phyloP scores from a whole-genome alignment of 169 alveolate genomes.

The Blepharisma undulans region DNA sequence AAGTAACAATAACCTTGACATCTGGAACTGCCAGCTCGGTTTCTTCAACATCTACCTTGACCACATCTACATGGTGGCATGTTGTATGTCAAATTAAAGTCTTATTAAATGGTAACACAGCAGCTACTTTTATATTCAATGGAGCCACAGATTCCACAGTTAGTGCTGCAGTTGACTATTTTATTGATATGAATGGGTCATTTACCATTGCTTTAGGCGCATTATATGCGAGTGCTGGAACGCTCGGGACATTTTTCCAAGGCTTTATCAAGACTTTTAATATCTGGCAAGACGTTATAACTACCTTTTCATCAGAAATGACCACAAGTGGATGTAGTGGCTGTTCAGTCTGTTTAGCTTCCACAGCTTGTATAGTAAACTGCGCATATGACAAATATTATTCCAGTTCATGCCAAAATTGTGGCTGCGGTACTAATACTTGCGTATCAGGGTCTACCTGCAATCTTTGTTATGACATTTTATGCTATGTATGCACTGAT shows the following conservation, averaged over 20 bases:
- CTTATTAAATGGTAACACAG: not conserved
- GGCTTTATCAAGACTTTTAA: not conserved
- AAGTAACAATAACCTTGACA: not conserved
- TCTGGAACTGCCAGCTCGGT: not conserved
- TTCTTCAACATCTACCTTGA: not conserved
- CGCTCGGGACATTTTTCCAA: not conserved
- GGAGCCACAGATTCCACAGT: not conserved
- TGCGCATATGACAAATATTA: not conserved
- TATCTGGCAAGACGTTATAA: not conserved
- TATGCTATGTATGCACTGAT: not conserved
- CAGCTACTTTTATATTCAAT: not conserved
- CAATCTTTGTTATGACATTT: slow-evolving; percentile 6
- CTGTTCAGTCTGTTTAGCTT: not conserved
- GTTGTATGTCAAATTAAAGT: not conserved
- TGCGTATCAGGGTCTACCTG: not conserved
- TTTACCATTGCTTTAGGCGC: not conserved
- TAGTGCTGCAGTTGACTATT: not conserved
- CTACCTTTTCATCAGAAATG: not conserved
- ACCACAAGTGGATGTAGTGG: not conserved
- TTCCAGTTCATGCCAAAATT: not conserved
- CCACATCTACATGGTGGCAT: not conserved
- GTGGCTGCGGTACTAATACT: not conserved
- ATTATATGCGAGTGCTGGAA: not conserved
- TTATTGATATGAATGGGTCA: not conserved
- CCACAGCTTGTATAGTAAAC: not conserved